Evolutionary conservation across 2,329 filamentous ascomycete genomes (phyloP).

Genomic region (Ceratocystis destructans): DNA sequence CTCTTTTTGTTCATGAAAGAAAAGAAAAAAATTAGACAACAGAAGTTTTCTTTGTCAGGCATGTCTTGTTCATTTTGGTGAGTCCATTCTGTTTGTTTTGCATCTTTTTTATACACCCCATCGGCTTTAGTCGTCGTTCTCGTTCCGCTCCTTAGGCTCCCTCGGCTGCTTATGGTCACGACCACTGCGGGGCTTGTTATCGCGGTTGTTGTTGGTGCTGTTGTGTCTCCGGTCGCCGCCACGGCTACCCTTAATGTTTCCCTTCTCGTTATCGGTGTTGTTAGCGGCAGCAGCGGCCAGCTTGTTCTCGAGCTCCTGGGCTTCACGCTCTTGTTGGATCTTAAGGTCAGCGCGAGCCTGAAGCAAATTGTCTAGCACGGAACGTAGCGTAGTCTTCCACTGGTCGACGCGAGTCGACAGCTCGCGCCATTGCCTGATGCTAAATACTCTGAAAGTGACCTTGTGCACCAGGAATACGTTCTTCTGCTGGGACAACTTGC

Average conservation of each 20-base stretch:
- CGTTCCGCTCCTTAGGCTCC: conserved; percentile 37
- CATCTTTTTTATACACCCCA: neutral
- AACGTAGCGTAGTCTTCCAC: conserved; percentile 71
- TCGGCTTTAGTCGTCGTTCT: conserved; percentile 40
- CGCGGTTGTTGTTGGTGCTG: conserved; percentile 21
- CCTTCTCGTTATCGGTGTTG: conserved; percentile 23
- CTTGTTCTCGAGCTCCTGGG: conserved; percentile 58
- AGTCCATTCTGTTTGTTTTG: conserved; percentile 11
- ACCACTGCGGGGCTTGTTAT: conserved; percentile 27
- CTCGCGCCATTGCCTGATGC: conserved; percentile 96
- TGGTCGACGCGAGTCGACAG: conserved; percentile 80
- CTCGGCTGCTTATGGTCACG: conserved; percentile 25
- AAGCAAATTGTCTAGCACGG: conserved; percentile 64
- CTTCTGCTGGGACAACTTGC: conserved; percentile 86
- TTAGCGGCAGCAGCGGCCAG: conserved; percentile 33
- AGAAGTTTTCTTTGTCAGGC: conserved; percentile 9
- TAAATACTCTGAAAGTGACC: conserved; percentile 91
- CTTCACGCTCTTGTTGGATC: conserved; percentile 63
- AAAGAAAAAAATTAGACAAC: neutral
- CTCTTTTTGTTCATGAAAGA: conserved; percentile 1
- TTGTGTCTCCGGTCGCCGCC: conserved; percentile 25
- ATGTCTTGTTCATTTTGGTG: conserved; percentile 6
- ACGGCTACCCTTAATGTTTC: conserved; percentile 24
- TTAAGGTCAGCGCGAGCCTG: conserved; percentile 69
- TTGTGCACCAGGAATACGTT: conserved; percentile 91